These are phyloP conservation scores for Penicillium lividum DNA, from an alignment of 495 filamentous ascomycete species.

Conservation along the genomic window DNA sequence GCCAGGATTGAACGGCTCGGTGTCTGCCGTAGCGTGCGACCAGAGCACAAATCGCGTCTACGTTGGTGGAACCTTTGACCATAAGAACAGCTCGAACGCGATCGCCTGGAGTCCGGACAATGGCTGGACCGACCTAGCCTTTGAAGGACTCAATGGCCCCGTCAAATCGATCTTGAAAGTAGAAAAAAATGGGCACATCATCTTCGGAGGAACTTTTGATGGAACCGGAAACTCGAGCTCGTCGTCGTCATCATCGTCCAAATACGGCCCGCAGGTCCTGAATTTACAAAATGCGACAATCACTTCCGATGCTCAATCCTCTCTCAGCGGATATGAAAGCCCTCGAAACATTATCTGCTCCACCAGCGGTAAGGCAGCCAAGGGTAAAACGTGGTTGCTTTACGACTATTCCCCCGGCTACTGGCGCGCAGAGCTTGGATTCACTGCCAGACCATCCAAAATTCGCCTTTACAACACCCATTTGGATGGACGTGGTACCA, in stretches of 20 bases:
- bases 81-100: conserved; percentile 81
- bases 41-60: conserved; percentile 80
- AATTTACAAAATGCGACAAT: conserved; percentile 79
- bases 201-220: conserved; percentile 91
- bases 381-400: conserved; percentile 81
- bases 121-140: conserved; percentile 82
- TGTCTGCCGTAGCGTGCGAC: conserved; percentile 82
- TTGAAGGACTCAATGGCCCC: conserved; percentile 92
- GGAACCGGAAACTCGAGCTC: conserved; percentile 73
- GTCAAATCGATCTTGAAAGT: conserved; percentile 83
- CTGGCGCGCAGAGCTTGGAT: conserved; percentile 82
- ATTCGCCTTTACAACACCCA: conserved; percentile 89
- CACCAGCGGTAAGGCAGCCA: conserved; percentile 59
- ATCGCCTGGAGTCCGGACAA: conserved; percentile 72
- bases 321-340: conserved; percentile 66
- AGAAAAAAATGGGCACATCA: conserved; percentile 73
- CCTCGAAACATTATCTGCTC: conserved; percentile 87
- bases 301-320: conserved; percentile 60
- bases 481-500: conserved; percentile 80
- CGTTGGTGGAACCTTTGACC: conserved; percentile 82
- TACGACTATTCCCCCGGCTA: conserved; percentile 76
- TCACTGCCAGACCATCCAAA: conserved; percentile 81
- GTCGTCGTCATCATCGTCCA: conserved; percentile 34
- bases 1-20: conserved; percentile 75
- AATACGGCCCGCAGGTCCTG: conserved; percentile 71